Conservation (phyloP, 1,139 yeast genomes). For the Lodderomyces margitis region DNA sequence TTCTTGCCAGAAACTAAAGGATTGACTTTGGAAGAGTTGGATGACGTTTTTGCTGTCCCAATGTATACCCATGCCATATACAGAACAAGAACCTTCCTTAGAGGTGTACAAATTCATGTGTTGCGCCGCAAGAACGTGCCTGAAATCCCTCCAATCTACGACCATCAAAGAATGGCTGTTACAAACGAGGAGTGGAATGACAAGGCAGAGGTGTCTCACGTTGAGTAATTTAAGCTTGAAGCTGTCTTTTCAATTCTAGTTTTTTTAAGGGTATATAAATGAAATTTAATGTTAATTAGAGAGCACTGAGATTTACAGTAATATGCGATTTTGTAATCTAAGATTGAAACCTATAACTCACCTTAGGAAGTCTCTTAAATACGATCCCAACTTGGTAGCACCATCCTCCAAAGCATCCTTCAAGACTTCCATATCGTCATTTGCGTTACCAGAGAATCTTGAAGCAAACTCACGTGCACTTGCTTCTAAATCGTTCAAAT, state of each 20-base stretch:
- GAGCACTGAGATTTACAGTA: neutral
- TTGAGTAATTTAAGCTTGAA: constrained; percentile 26
- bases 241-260: constrained; percentile 1
- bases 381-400: constrained; percentile 81
- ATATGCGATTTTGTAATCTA: neutral
- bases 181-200: constrained; percentile 62
- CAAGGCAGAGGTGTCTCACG: constrained; percentile 49
- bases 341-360: constrained; percentile 16
- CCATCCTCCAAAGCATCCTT: constrained; percentile 96
- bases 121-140: constrained; percentile 44
- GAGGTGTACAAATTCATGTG: constrained; percentile 42
- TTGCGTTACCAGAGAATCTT: constrained; percentile 68
- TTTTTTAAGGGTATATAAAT: neutral
- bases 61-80: constrained; percentile 52
- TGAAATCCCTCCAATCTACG: constrained; percentile 51
- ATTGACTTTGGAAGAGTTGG: constrained; percentile 68
- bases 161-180: constrained; percentile 57
- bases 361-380: constrained; percentile 79
- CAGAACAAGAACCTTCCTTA: constrained; percentile 46
- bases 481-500: constrained; percentile 45
- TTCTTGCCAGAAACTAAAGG: constrained; percentile 71
- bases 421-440: constrained; percentile 82
- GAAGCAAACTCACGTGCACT: constrained; percentile 69
- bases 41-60: constrained; percentile 65
- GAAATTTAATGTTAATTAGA: neutral